Evolutionary conservation across 148 eudicot genomes (phyloP).

Genomic region (Rheum nobile): DNA sequence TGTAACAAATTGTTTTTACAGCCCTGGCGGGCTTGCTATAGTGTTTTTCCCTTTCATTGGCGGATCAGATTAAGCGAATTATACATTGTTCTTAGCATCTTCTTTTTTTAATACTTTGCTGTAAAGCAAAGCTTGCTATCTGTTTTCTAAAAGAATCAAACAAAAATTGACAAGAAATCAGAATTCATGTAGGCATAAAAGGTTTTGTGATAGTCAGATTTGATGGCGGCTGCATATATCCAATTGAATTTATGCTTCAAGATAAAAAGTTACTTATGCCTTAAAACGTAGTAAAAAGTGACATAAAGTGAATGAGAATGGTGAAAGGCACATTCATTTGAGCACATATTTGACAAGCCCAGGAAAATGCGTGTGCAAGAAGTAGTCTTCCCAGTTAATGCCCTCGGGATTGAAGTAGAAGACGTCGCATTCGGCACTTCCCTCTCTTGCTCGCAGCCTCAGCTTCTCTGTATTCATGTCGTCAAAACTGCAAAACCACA

Average conservation of each 20-base stretch:
- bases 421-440: constrained; percentile 8
- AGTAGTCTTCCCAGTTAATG: constrained; percentile 28
- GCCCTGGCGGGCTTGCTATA: not conserved
- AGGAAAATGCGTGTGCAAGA: constrained; percentile 22
- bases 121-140: too few species aligned
- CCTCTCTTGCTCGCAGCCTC: constrained; percentile 7
- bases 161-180: too few species aligned
- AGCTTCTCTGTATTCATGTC: constrained; percentile 21
- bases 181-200: not conserved
- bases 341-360: constrained; percentile 22
- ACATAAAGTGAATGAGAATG: too few species aligned
- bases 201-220: too few species aligned
- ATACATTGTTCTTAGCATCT: too few species aligned
- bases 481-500: constrained; percentile 16
- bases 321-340: not conserved
- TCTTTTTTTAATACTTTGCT: too few species aligned
- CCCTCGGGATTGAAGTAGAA: constrained; percentile 20
- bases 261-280: not conserved
- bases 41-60: not conserved
- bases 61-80: not conserved
- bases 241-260: too few species aligned
- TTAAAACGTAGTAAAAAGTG: not conserved
- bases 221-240: too few species aligned
- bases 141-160: too few species aligned
- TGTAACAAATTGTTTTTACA: not conserved